phyloP scores from a whole-genome alignment of 1,139 yeast species.

The Yarrowia galli region DNA sequence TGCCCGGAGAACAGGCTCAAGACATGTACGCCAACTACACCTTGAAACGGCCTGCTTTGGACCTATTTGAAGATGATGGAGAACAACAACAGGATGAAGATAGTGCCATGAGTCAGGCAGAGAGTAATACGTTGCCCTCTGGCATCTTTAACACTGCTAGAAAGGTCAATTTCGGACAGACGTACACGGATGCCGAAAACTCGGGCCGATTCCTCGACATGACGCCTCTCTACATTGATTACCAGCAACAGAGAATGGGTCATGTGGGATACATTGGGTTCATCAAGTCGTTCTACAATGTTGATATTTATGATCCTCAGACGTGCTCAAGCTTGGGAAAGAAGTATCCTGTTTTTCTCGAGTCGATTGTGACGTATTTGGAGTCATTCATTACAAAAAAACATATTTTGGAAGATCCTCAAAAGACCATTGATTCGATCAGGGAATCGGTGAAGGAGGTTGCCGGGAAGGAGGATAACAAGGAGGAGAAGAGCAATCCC shows the following conservation, averaged over 20 bases:
- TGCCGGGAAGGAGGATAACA: not conserved
- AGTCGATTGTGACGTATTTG: constrained; percentile 52
- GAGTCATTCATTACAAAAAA: constrained; percentile 41
- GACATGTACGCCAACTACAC: constrained; percentile 22
- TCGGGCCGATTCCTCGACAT: constrained; percentile 27
- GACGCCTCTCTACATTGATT: constrained; percentile 28
- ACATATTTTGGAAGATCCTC: constrained; percentile 31
- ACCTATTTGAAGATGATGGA: constrained; percentile 26
- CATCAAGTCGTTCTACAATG: constrained; percentile 53
- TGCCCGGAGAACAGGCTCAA: constrained; percentile 54
- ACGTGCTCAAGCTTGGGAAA: constrained; percentile 47
- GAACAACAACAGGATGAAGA: not conserved
- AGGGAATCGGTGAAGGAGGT: constrained; percentile 6
- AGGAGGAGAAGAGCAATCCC: constrained; percentile 38
- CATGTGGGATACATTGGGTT: constrained; percentile 34
- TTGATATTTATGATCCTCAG: constrained; percentile 24
- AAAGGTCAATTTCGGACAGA: constrained; percentile 24
- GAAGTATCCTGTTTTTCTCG: constrained; percentile 57
- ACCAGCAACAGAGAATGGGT: constrained; percentile 34
- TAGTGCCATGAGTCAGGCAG: constrained; percentile 1
- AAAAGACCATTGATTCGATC: constrained; percentile 14
- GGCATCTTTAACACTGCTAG: constrained; percentile 31
- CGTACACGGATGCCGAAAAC: constrained; percentile 30
- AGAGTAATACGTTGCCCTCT: constrained; percentile 10
- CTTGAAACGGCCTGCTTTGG: constrained; percentile 23